These are phyloP conservation scores for Wickerhamomyces queroliae DNA, from an alignment of 805 yeast genomes.

Conservation along the genomic window DNA sequence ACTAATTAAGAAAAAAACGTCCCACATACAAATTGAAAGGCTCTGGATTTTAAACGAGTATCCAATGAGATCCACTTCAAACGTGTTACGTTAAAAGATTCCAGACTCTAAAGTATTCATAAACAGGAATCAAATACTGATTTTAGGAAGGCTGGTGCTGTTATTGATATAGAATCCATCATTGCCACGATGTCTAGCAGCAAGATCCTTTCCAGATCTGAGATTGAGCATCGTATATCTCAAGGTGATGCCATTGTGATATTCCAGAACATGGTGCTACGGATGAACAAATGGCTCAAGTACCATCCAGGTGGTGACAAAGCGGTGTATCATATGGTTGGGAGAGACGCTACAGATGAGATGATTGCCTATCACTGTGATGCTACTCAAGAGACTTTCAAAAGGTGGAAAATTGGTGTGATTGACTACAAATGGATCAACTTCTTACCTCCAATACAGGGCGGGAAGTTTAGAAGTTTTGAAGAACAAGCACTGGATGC, in stretches of 20 bases:
- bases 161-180: too few relatives aligned
- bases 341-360: conserved; percentile 88
- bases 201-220: conserved; percentile 30
- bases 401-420: conserved; percentile 58
- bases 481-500: conserved; percentile 20
- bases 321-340: conserved; percentile 79
- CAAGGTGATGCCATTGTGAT: conserved; percentile 68
- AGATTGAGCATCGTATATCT: conserved; percentile 56
- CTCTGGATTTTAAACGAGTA: too few relatives aligned
- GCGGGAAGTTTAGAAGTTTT: conserved; percentile 44
- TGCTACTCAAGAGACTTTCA: conserved; percentile 46
- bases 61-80: too few relatives aligned
- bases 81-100: too few relatives aligned
- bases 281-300: conserved; percentile 64
- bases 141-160: too few relatives aligned
- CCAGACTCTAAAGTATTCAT: too few relatives aligned
- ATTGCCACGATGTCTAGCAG: conserved; percentile 13
- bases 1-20: too few relatives aligned
- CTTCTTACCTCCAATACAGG: conserved; percentile 84
- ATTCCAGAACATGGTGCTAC: conserved; percentile 52
- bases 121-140: too few relatives aligned
- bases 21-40: too few relatives aligned
- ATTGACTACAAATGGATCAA: conserved; percentile 66
- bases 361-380: conserved; percentile 77
- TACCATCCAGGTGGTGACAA: conserved; percentile 88